phyloP scores from a whole-genome alignment of 495 filamentous ascomycete species.

The Letharia columbiana region DNA sequence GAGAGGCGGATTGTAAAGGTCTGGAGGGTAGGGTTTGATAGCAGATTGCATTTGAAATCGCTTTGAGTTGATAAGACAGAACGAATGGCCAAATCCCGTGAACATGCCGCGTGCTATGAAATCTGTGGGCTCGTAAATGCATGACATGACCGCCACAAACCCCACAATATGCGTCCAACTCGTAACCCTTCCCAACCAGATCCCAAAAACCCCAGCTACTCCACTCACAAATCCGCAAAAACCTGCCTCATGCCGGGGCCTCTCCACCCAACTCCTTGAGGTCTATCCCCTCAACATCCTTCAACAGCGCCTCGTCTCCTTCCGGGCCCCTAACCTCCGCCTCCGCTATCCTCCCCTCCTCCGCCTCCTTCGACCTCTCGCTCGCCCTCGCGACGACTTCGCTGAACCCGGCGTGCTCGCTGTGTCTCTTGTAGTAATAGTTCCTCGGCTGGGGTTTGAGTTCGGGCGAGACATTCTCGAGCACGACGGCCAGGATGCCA shows the following conservation, averaged over 20 bases:
- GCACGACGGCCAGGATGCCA: constrained; percentile 55
- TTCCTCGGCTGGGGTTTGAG: constrained; percentile 58
- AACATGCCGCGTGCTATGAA: not conserved
- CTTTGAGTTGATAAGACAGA: not conserved
- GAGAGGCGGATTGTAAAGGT: not conserved
- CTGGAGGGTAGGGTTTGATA: not conserved
- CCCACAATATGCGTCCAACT: not conserved
- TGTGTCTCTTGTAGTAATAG: constrained; percentile 60
- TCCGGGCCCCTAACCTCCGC: not conserved
- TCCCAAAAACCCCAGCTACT: not conserved
- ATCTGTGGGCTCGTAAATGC: not conserved
- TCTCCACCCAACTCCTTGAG: not conserved
- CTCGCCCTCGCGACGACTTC: constrained; percentile 28
- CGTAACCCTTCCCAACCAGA: not conserved
- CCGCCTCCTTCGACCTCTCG: constrained; percentile 12
- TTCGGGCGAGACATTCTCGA: constrained; percentile 58
- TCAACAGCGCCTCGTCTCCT: constrained; percentile 3
- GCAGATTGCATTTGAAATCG: not conserved
- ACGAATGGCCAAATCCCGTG: not conserved
- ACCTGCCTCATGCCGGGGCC: not conserved
- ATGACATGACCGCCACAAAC: not conserved
- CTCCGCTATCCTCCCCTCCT: constrained; percentile 7
- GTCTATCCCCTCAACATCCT: not conserved
- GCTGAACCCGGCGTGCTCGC: constrained; percentile 48
- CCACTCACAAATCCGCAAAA: not conserved